Percentiles rank a stretch among this genome's conserved stretches.
Conservation (phyloP, 2,329 filamentous ascomycete genomes). For the Ceratocystis smalleyi region DNA sequence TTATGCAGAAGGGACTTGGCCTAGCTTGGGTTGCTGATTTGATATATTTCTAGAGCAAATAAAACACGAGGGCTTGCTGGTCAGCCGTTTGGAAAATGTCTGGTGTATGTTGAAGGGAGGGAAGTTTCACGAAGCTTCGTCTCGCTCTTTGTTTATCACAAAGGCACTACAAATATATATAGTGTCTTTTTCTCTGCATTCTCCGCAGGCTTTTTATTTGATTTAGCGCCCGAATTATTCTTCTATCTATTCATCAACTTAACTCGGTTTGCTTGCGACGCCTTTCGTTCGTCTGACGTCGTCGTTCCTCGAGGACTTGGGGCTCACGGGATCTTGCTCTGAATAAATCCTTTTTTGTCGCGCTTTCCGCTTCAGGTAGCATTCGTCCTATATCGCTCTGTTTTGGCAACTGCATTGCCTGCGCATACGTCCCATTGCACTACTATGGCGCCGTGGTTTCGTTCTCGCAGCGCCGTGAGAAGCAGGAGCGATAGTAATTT, state of each 20-base stretch:
- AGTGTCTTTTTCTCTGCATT: too few relatives aligned
- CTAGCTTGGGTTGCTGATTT: neutral
- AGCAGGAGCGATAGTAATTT: neutral
- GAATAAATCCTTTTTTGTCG: neutral
- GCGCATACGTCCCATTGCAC: neutral
- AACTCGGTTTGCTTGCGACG: too few relatives aligned
- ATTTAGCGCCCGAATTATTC: too few relatives aligned
- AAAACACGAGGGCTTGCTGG: neutral
- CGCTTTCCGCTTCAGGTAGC: neutral
- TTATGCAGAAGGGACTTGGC: neutral
- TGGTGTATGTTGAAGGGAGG: neutral
- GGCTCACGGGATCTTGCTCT: neutral
- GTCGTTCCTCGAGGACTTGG: neutral
- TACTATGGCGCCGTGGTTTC: neutral
- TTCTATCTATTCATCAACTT: too few relatives aligned
- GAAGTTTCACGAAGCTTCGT: neutral
- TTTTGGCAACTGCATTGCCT: neutral
- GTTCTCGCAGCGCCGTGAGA: neutral
- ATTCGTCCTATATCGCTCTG: neutral
- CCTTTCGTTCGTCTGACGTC: too few relatives aligned
- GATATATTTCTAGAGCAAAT: neutral
- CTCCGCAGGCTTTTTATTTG: too few relatives aligned
- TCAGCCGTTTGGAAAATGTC: neutral
- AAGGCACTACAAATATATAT: too few relatives aligned
- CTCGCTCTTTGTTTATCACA: too few relatives aligned